Conservation (phyloP, 2,329 filamentous ascomycete species). For the Aspergillus sp. region DNA sequence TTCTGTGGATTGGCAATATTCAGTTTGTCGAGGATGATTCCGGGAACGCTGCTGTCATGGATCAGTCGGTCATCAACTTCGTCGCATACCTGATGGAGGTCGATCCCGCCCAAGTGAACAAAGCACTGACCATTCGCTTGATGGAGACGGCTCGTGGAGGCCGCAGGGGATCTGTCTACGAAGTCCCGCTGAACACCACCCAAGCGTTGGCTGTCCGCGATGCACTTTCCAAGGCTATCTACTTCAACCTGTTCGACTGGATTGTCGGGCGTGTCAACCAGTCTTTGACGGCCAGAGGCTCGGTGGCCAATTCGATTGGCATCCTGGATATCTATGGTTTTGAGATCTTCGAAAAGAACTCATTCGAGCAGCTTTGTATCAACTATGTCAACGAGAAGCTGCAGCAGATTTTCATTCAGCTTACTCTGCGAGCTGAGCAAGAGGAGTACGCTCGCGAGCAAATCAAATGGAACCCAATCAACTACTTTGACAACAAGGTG, state of each 20-base stretch:
- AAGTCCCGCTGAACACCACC: conserved; percentile 72
- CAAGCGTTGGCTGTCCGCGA: conserved; percentile 83
- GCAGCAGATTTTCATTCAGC: conserved; percentile 97
- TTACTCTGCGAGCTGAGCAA: conserved; percentile 93
- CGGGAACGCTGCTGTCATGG: conserved; percentile 76
- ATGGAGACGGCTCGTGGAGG: conserved; percentile 62
- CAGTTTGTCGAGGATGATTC: conserved; percentile 82
- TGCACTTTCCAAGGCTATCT: conserved; percentile 88
- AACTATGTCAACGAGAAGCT: conserved; percentile 99
- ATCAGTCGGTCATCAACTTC: conserved; percentile 89
- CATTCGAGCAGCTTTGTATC: conserved; percentile 97
- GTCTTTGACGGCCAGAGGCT: conserved; percentile 69
- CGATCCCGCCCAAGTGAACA: conserved; percentile 66
- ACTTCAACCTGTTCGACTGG: conserved; percentile 97
- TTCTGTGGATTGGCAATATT: conserved; percentile 92
- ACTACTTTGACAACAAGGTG: conserved; percentile 99
- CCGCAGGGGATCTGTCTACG: conserved; percentile 57
- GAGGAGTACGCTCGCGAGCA: conserved; percentile 93
- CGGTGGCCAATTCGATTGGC: conserved; percentile 75
- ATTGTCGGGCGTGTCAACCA: conserved; percentile 88
- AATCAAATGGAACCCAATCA: conserved; percentile 98
- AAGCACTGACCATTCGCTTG: conserved; percentile 81
- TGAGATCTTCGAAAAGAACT: conserved; percentile 98
- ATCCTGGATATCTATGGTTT: conserved; percentile 99
- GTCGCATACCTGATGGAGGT: conserved; percentile 90